Evolutionary conservation across 2,329 filamentous ascomycete species (phyloP).

Genomic region (Fragosphaeria purpurea): DNA sequence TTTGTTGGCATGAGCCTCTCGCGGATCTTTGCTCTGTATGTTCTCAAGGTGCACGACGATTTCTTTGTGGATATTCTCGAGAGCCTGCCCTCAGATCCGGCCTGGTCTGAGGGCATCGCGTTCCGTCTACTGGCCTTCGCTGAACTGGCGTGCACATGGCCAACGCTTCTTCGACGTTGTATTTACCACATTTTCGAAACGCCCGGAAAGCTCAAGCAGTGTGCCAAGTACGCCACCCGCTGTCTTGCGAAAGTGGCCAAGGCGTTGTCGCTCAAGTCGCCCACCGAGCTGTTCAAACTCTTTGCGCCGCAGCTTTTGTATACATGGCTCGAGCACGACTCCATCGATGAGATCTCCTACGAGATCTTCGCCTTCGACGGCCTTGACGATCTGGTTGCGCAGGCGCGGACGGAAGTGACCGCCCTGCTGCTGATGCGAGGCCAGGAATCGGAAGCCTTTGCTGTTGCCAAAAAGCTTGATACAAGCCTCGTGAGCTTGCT

Average conservation of each 20-base stretch:
- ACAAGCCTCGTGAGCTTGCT: conserved; percentile 49
- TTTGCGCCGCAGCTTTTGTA: conserved; percentile 86
- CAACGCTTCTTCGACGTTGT: conserved; percentile 73
- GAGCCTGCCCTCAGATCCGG: conserved; percentile 62
- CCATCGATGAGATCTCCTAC: conserved; percentile 66
- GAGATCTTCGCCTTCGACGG: conserved; percentile 70
- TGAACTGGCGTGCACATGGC: conserved; percentile 71
- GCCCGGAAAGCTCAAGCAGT: conserved; percentile 58
- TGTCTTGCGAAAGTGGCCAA: conserved; percentile 60
- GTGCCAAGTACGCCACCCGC: conserved; percentile 58
- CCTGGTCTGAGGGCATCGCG: conserved; percentile 72
- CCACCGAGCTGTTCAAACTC: conserved; percentile 65
- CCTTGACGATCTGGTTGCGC: conserved; percentile 57
- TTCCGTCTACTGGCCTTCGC: conserved; percentile 69
- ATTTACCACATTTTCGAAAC: conserved; percentile 94
- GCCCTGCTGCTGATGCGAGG: conserved; percentile 76
- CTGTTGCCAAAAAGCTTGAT: conserved; percentile 49
- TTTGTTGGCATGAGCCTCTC: conserved; percentile 61
- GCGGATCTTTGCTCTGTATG: conserved; percentile 67
- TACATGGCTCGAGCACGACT: conserved; percentile 69
- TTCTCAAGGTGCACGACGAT: conserved; percentile 73
- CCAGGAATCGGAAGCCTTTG: conserved; percentile 51
- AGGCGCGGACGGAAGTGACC: conserved; percentile 66
- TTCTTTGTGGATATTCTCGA: conserved; percentile 78
- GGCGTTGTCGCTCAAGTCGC: conserved; percentile 52